Evolutionary conservation across 495 filamentous ascomycete species (phyloP), one percentile per base, ranked within the genome.

Genomic region (Usnea hakonensis): DNA sequence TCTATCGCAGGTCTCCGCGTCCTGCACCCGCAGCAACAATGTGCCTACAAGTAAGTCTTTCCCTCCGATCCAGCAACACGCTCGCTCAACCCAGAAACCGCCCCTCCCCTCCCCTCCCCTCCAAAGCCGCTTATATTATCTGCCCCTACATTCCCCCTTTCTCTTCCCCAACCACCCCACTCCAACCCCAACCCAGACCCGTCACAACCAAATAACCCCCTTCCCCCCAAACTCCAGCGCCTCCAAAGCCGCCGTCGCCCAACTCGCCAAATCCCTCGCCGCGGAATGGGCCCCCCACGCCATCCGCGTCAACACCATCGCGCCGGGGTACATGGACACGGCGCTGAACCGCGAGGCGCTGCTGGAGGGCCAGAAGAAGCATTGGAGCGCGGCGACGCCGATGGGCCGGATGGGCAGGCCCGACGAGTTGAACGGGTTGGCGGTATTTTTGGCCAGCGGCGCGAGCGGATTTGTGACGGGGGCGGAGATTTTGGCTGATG

Each of bases 401-500:
- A 87, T 85, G 78, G 77, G 79, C 28, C 79, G 90, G 23, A 80
- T 94, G 56, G 91, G 90, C 17, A 76, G 71, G 44, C 84, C 88
- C 16, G 84, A 90, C 66, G 91, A 91, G 67, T 75, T 95, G 30
- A 91, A 92, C 68, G 87, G 85, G 21, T 78, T 91, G 32, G 87
- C 90, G 40, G 85, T 93, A 44, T 88, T 89, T 73, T 76, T 96
- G 57, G 85, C 85, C 2, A 89, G 87, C 43, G 86, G 90, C 63
- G 85, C 87, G 5, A 85, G 81, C 26, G 74, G 77, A 23, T 96
- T 89, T 75, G 87, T 92, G 78, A 95, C 89, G 30, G 91, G 90
- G 26, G 76, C 82, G 60, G 87, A 94, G 75, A 79, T 91, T 66
- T 79, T 88, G 64, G 86, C 87, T 57, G 87, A 91, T 72, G 88